These are phyloP conservation scores for Tricholoma terreum DNA, from an alignment of 768 basidiomycete species.

Conservation along the genomic window DNA sequence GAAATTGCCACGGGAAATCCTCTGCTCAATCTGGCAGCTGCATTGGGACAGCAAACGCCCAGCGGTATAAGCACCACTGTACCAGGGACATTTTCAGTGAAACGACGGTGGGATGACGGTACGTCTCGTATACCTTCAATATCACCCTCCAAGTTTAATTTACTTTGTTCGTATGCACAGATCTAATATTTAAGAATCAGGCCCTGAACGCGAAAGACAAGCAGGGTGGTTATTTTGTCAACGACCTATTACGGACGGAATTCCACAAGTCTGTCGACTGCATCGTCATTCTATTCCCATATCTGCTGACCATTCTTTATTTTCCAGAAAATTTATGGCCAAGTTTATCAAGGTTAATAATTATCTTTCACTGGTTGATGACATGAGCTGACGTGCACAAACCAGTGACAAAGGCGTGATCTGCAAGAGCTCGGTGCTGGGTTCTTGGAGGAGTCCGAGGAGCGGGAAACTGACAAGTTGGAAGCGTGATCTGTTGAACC, in stretches of 20 bases:
- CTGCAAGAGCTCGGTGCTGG: no score
- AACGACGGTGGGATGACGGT: constrained; percentile 96
- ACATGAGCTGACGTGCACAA: background rate
- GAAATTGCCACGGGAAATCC: constrained; percentile 89
- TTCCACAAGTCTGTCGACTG: constrained; percentile 75
- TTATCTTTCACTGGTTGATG: background rate
- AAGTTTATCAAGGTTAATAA: constrained; percentile 78
- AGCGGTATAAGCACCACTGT: constrained; percentile 67
- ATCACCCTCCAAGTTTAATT: no score
- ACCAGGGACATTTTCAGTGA: constrained; percentile 86
- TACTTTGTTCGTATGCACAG: constrained; percentile 35
- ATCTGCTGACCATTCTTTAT: constrained; percentile 2
- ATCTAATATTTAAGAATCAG: constrained; percentile 99
- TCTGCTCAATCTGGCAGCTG: constrained; percentile 85
- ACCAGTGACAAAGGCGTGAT: no score
- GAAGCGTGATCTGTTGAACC: no score
- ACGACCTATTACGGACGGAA: constrained; percentile 90
- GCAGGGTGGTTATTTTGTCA: constrained; percentile 81
- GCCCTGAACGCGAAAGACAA: constrained; percentile 68
- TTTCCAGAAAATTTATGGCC: constrained; percentile 80
- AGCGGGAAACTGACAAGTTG: no score
- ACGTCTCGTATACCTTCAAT: constrained; percentile 19
- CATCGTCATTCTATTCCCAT: background rate
- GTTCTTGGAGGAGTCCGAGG: no score
- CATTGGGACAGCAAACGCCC: constrained; percentile 71